Evolutionary conservation across 192 early-diverging fungal genomes (phyloP).

Genomic region (Glomus cerebriforme): DNA sequence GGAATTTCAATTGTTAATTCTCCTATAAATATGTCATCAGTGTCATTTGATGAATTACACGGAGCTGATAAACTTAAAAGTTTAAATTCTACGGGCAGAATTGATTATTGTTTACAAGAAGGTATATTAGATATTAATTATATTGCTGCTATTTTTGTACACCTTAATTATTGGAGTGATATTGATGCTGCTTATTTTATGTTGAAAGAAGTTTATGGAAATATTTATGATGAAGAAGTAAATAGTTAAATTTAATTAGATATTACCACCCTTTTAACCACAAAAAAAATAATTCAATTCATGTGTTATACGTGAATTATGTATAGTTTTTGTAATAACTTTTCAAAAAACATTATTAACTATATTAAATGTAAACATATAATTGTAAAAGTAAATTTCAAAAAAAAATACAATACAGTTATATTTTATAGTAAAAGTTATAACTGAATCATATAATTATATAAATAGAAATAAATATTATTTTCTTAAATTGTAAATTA

Average conservation of each 20-base stretch:
- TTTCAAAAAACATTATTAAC: no score
- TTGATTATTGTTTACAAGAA: constrained; percentile 54
- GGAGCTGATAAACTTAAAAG: constrained; percentile 44
- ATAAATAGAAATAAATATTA: no score
- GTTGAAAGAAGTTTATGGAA: constrained; percentile 55
- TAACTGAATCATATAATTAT: no score
- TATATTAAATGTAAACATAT: no score
- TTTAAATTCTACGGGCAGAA: constrained; percentile 51
- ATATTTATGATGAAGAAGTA: constrained; percentile 10
- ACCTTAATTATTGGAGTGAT: constrained; percentile 55
- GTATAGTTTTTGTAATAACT: no score
- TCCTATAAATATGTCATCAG: neutral
- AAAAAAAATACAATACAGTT: no score
- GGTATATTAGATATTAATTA: constrained; percentile 27
- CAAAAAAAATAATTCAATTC: no score
- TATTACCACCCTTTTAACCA: no score
- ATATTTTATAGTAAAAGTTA: no score
- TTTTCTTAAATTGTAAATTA: no score
- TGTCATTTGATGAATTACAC: constrained; percentile 17
- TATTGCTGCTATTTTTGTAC: constrained; percentile 33
- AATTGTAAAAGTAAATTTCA: no score
- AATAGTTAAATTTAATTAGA: neutral
- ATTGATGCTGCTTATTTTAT: constrained; percentile 63
- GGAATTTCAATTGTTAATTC: neutral
- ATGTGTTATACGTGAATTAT: no score